Conservation (phyloP, 2,329 filamentous ascomycete genomes). For the Cercospora sp. region DNA sequence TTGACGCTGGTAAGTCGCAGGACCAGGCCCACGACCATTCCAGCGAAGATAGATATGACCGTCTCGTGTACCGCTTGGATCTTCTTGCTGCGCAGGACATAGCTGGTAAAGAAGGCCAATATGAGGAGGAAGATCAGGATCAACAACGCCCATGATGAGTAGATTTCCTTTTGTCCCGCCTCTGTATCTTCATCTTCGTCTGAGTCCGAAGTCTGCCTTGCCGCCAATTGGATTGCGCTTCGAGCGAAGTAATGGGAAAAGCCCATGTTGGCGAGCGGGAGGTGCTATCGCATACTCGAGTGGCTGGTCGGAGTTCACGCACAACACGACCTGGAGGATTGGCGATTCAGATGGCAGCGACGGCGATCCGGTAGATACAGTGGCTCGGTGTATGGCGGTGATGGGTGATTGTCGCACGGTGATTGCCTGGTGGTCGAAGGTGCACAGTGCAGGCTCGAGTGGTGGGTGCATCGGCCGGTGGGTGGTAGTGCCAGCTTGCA, state of each 20-base stretch:
- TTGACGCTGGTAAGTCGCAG: slow-evolving; percentile 78
- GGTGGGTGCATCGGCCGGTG: background rate
- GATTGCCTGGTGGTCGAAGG: background rate
- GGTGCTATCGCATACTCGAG: slow-evolving; percentile 31
- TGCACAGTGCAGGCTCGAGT: background rate
- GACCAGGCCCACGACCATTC: slow-evolving; percentile 91
- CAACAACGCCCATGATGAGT: slow-evolving; percentile 94
- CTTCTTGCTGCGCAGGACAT: slow-evolving; percentile 93
- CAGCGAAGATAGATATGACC: slow-evolving; percentile 95
- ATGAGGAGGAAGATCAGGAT: slow-evolving; percentile 95
- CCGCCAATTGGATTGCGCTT: slow-evolving; percentile 31
- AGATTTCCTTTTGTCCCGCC: slow-evolving; percentile 87
- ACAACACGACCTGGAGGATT: background rate
- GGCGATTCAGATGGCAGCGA: background rate
- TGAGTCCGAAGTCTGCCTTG: slow-evolving; percentile 49
- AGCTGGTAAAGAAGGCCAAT: slow-evolving; percentile 92
- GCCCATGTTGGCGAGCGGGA: slow-evolving; percentile 33
- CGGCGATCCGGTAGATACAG: background rate
- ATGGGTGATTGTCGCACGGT: background rate
- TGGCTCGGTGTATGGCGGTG: background rate
- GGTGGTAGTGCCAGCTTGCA: slow-evolving; percentile 5
- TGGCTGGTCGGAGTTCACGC: background rate
- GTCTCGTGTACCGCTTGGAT: slow-evolving; percentile 98
- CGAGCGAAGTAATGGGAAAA: slow-evolving; percentile 28
- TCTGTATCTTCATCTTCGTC: slow-evolving; percentile 64